Evolutionary conservation across 495 filamentous ascomycete species (phyloP).

Genomic region (Hyaloscypha bicolor): DNA sequence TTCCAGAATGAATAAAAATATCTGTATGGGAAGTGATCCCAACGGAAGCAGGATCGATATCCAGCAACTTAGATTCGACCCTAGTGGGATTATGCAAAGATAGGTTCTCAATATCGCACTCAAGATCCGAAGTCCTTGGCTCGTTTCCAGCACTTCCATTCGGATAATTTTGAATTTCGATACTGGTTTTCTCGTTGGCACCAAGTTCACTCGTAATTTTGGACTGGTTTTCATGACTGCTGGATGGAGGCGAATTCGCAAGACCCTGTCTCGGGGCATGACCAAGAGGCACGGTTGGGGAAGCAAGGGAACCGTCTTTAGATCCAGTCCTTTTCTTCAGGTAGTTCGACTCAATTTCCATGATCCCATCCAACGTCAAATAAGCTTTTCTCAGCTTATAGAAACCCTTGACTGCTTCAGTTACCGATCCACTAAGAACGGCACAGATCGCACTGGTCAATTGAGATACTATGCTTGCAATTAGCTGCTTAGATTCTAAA

Average conservation of each 20-base stretch:
- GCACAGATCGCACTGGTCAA: slow-evolving; percentile 88
- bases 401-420: slow-evolving; percentile 88
- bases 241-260: not conserved
- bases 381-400: slow-evolving; percentile 93
- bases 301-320: slow-evolving; percentile 8
- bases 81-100: slow-evolving; percentile 14
- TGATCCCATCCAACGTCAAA: slow-evolving; percentile 76
- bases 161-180: not conserved
- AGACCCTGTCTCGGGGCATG: not conserved
- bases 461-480: slow-evolving; percentile 62
- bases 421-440: slow-evolving; percentile 89
- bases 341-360: slow-evolving; percentile 47
- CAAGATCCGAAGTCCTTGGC: not conserved
- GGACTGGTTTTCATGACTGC: not conserved
- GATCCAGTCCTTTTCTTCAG: slow-evolving; percentile 24
- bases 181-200: slow-evolving; percentile 15
- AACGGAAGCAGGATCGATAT: slow-evolving; percentile 50
- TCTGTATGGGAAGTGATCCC: slow-evolving; percentile 63
- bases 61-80: slow-evolving; percentile 29
- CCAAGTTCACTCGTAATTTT: not conserved
- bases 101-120: not conserved
- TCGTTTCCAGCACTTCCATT: not conserved
- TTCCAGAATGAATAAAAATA: slow-evolving; percentile 84
- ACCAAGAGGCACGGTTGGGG: not conserved
- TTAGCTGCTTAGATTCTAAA: not conserved